Base-by-base conservation (phyloP, 208 protist genomes). In the Naegleria fowleri region DNA sequence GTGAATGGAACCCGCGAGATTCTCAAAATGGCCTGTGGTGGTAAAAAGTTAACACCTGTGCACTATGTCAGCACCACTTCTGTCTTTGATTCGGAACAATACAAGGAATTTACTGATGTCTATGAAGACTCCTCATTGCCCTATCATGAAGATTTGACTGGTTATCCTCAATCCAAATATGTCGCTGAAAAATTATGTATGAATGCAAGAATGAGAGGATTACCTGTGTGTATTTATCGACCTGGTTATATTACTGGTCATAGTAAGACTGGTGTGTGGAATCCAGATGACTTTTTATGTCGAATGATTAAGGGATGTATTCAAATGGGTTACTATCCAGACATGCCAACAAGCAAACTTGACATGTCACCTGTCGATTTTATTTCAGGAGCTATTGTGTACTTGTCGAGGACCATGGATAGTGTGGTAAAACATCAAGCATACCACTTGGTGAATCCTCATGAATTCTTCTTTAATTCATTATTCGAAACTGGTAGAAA, bases 161-260 rank as follows among this genome's bases (percentile, higher is more conserved):
- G 93, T 33, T 94, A 94, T 92, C 79, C 93, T 38, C 90, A 93
- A 89, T 90, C n/a, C n/a, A 94, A 94, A 75, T 94, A 93, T 93
- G 93, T 94, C 25, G 92, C 93, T 43, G 93, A 94, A 43, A 91
- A 87, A 58, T 88, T 94, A 43, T 59, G 93, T 29, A 90, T 90
- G 58, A 75, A 86, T 52, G 92, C 92, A 15, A 16, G 90, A 16
- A 59, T 90, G 25, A 90, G 92, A 38, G 93, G 93, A 59, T 40
- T 94, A 15, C 92, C 90, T 22, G 88, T 43, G 15, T 89, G 83
- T 48, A 76, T 91, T n/a, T 94, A 94, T 58, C 29, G 93, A 67
- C 93, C 93, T 48, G 93, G 88, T 19, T 94, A 92, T 89, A 92
- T 94, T 38, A 79, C 89, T 39, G 93, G 92, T n/a, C 84, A 88